Percentiles rank a stretch among this genome's conserved stretches.
phyloP scores from a whole-genome alignment of 441 rosid species.

The Eugenia klotzschiana region DNA sequence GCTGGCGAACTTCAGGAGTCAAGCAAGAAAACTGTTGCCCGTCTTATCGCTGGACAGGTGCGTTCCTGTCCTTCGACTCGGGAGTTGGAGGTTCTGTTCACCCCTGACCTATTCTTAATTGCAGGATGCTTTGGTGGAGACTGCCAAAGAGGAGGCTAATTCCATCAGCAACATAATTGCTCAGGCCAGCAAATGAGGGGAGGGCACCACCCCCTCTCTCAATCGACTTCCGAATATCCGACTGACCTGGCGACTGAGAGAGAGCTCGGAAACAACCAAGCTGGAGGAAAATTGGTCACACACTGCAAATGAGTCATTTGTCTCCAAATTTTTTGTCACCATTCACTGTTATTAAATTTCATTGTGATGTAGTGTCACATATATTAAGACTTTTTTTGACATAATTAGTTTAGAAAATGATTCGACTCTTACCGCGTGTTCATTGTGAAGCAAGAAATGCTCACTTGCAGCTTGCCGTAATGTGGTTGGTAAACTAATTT shows the following conservation, averaged over 20 bases:
- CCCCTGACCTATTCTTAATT: neutral
- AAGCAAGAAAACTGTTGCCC: constrained; percentile 17
- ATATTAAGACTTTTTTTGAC: neutral
- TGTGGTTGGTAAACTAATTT: neutral
- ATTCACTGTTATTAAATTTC: neutral
- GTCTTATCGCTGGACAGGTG: constrained; percentile 19
- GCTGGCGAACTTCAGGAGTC: constrained; percentile 33
- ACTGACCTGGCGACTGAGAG: neutral
- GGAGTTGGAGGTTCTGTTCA: neutral
- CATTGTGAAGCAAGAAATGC: neutral
- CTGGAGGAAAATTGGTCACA: neutral
- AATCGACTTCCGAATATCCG: neutral
- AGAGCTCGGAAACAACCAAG: neutral
- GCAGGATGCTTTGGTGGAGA: constrained; percentile 51
- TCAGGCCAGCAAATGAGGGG: constrained; percentile 35
- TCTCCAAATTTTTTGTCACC: neutral
- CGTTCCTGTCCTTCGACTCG: neutral
- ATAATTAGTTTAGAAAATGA: neutral
- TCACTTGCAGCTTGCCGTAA: neutral
- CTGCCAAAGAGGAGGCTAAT: constrained; percentile 46
- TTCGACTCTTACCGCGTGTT: neutral
- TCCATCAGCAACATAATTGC: constrained; percentile 34
- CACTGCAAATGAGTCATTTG: neutral
- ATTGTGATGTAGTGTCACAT: neutral
- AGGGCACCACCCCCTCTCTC: neutral